Evolutionary conservation across 495 filamentous ascomycete species (phyloP), one percentile per base, ranked within the genome.

Genomic region (Monascus purpureus): DNA sequence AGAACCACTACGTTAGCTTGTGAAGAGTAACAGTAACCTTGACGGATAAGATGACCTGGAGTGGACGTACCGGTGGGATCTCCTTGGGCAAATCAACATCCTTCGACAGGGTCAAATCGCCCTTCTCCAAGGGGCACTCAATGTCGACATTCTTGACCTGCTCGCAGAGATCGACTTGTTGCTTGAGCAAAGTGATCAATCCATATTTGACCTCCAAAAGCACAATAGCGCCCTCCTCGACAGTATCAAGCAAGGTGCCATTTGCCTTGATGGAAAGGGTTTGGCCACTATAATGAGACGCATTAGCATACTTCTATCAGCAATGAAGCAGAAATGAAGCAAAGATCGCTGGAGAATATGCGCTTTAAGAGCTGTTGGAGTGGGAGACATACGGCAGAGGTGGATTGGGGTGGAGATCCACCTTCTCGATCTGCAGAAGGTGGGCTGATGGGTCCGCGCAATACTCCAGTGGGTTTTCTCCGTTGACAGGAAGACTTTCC

Each of bases 201-300:
- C 56, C 90, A 52, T 88, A 99, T 55, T 93, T 95, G 60, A 96
- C 87, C 35, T 75, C 67, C 18, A 99, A 52, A 17, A 76, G 63
- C 20, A 94, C 75, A 36, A 75, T 77, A 25, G 92, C 80, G 31
- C 82, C 87, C 23, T 82, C 49, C n/a, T 70, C 66, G 36, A 99
- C 66, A 8, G 53, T 43, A 36, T 88, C 53, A 34, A 58, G 65
- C 28, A 99, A 62, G 11, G 53, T 75, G 36, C 92, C 90, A 15
- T 51, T 59, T 11, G 88, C 90, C 28, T 70, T 64, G 59, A 99
- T 92, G 12, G 58, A 67, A 38, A 99, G 76, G n/a, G 66, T 67
- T 29, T 72, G 25, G 36, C 92, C 92, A 34, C 90, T 99, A 44
- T 44, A 33, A 8, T 11, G 17, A 17, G n/a, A n/a, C n/a, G n/a